A percentile compares a stretch with the other conserved stretches of the same genome.
These are phyloP conservation scores for Nitzschia palea DNA, from an alignment of 108 stramenopile genomes.

Conservation along the genomic window DNA sequence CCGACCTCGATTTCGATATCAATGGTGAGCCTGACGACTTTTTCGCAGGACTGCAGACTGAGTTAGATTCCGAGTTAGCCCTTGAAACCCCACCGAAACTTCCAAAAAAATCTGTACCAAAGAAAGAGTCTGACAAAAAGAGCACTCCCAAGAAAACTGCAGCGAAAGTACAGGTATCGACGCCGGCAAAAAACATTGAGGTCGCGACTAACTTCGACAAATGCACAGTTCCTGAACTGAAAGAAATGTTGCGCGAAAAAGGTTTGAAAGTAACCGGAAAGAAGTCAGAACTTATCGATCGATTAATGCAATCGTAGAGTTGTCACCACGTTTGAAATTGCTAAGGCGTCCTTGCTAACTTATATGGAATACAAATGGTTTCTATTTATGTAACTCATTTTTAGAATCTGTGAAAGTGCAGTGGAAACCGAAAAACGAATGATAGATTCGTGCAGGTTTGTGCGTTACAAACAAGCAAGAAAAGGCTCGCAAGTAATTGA, in stretches of 20 bases:
- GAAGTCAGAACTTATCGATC: conserved; percentile 80
- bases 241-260: conserved; percentile 64
- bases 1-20: conserved; percentile 28
- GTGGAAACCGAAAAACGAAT: too few species aligned
- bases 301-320: too few species aligned
- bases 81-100: neutral
- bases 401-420: too few species aligned
- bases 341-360: too few species aligned
- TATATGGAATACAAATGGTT: too few species aligned
- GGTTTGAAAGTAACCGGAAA: conserved; percentile 86
- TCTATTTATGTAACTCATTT: too few species aligned
- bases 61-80: conserved; percentile 26
- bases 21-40: conserved; percentile 57
- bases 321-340: too few species aligned
- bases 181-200: neutral
- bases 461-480: too few species aligned
- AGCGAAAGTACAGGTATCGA: neutral
- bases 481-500: too few species aligned
- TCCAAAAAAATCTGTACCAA: neutral
- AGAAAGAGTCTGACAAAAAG: neutral
- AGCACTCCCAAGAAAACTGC: neutral
- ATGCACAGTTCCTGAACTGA: conserved; percentile 71
- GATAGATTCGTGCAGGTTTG: too few species aligned
- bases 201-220: conserved; percentile 16
- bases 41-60: conserved; percentile 64